A percentile compares a stretch with the other conserved stretches of the same genome.
Conservation (phyloP, 2,329 filamentous ascomycete genomes). For the Pleomassaria siparia region DNA sequence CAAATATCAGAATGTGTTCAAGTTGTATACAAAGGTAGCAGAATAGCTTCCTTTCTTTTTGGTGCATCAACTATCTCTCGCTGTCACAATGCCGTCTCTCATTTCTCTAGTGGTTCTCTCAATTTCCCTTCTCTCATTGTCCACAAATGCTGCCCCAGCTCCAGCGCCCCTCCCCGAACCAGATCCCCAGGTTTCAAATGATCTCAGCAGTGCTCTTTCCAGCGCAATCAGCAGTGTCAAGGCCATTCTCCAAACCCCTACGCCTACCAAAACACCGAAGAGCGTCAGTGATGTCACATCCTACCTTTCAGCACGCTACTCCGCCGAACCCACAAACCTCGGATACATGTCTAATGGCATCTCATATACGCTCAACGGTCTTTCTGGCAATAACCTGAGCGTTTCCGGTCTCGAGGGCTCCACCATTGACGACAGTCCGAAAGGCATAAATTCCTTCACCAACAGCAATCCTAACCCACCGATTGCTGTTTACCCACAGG, state of each 20-base stretch:
- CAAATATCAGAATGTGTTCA: too few species aligned
- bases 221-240: slow-evolving; percentile 2
- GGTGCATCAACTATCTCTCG: not conserved
- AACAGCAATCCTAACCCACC: slow-evolving; percentile 10
- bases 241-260: slow-evolving; percentile 1
- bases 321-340: slow-evolving; percentile 1
- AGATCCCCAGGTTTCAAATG: slow-evolving; percentile 2
- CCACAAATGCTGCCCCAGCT: not conserved
- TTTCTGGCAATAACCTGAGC: not conserved
- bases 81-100: not conserved
- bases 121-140: not conserved
- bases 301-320: slow-evolving; percentile 8
- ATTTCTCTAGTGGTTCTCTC: not conserved
- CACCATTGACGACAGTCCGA: not conserved
- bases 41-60: not conserved
- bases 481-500: slow-evolving; percentile 42
- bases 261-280: slow-evolving; percentile 3
- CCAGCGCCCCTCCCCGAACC: slow-evolving; percentile 2
- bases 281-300: slow-evolving; percentile 6
- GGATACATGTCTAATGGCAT: slow-evolving; percentile 10
- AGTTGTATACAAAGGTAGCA: not conserved
- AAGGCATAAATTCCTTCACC: slow-evolving; percentile 15
- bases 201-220: not conserved
- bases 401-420: not conserved
- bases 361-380: slow-evolving; percentile 8